Percentiles rank a stretch among this genome's conserved stretches.
Conservation (phyloP, 805 yeast species). For the Isabelozyma pseudorhagii region DNA sequence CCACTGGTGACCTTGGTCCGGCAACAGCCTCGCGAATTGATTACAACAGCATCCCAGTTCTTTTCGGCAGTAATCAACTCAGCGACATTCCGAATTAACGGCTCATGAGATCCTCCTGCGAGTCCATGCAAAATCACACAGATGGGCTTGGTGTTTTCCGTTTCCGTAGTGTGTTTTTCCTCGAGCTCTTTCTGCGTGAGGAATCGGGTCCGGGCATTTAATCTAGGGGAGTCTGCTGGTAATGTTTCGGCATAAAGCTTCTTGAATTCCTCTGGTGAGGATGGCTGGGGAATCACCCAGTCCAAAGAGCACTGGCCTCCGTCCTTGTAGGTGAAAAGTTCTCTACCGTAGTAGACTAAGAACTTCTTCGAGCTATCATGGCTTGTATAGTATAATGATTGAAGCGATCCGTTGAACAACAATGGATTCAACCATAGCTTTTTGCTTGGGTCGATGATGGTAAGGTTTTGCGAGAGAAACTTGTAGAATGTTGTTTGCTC, state of each 20-base stretch:
- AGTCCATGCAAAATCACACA: conserved; percentile 71
- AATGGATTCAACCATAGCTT: conserved; percentile 60
- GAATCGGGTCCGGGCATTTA: conserved; percentile 54
- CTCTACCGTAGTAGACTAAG: conserved; percentile 70
- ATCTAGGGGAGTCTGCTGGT: conserved; percentile 32
- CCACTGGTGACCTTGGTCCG: conserved; percentile 67
- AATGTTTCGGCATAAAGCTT: conserved; percentile 23
- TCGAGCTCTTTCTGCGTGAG: conserved; percentile 45
- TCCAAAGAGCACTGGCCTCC: conserved; percentile 76
- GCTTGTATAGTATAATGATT: conserved; percentile 66
- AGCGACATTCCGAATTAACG: conserved; percentile 63
- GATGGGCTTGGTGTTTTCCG: conserved; percentile 48
- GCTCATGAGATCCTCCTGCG: conserved; percentile 83
- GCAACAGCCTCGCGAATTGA: conserved; percentile 78
- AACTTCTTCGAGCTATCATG: conserved; percentile 52
- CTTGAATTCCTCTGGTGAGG: conserved; percentile 22
- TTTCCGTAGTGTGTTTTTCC: conserved; percentile 8
- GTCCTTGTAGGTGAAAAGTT: conserved; percentile 55
- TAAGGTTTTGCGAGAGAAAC: conserved; percentile 12
- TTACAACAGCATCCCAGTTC: conserved; percentile 61
- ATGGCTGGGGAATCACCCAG: conserved; percentile 49
- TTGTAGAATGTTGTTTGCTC: conserved; percentile 7
- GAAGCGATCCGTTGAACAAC: conserved; percentile 69
- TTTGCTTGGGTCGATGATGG: conserved; percentile 18
- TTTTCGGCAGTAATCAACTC: conserved; percentile 30